phyloP scores from a whole-genome alignment of 345 rosid species.

The Syzygium aromaticum region DNA sequence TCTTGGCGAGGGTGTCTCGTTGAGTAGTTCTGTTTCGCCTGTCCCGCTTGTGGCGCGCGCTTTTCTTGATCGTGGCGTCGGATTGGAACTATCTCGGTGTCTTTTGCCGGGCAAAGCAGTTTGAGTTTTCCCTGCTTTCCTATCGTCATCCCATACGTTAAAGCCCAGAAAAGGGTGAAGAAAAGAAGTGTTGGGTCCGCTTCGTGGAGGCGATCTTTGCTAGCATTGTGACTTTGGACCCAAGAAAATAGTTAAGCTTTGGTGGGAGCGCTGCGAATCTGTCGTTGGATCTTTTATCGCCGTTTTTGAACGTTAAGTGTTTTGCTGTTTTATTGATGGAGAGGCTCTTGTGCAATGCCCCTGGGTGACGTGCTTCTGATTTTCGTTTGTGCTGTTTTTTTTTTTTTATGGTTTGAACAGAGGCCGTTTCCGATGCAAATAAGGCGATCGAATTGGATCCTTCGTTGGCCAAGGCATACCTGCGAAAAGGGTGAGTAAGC shows the following conservation, averaged over 20 bases:
- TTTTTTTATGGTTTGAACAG: conserved; percentile 23
- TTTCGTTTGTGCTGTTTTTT: neutral
- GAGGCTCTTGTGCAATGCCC: neutral
- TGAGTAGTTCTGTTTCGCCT: neutral
- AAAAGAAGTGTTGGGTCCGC: neutral
- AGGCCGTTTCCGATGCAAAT: conserved; percentile 68
- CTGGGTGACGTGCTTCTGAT: neutral
- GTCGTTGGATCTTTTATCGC: neutral
- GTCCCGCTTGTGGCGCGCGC: neutral
- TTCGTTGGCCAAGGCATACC: conserved; percentile 45
- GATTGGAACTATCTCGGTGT: neutral
- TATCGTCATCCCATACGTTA: neutral
- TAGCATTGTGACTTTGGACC: neutral
- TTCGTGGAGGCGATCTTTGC: neutral
- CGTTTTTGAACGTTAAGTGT: neutral
- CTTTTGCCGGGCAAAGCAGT: neutral
- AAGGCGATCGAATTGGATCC: conserved; percentile 67
- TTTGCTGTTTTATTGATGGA: neutral
- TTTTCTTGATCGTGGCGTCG: neutral
- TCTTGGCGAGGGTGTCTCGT: neutral
- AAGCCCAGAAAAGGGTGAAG: neutral
- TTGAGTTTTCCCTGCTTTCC: neutral
- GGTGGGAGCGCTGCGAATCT: neutral
- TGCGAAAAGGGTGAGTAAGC: conserved; percentile 59
- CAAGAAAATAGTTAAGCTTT: neutral